Evolutionary conservation across 2,329 filamentous ascomycete species (phyloP).

Genomic region (Colletotrichum godetiae): DNA sequence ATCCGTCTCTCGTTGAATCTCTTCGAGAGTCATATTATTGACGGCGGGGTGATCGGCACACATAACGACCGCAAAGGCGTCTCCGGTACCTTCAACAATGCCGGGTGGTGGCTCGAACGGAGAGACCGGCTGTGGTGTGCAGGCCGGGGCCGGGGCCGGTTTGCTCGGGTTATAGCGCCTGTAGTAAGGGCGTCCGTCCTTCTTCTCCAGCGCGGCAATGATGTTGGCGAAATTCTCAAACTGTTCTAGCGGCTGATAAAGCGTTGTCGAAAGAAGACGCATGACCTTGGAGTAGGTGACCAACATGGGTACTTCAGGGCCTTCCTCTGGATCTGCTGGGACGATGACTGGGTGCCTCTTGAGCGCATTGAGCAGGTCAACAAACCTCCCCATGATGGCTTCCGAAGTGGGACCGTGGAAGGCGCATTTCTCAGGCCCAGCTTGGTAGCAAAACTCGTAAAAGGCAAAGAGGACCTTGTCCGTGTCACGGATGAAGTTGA

Average conservation of each 20-base stretch:
- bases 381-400: conserved; percentile 52
- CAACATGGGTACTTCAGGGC: conserved; percentile 57
- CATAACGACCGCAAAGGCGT: conserved; percentile 58
- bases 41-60: conserved; percentile 54
- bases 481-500: conserved; percentile 63
- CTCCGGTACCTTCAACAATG: conserved; percentile 47
- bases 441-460: conserved; percentile 63
- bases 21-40: conserved; percentile 44
- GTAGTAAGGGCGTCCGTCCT: conserved; percentile 58
- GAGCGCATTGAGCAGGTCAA: conserved; percentile 52
- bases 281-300: conserved; percentile 62
- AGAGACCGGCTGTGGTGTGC: conserved; percentile 44
- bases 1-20: conserved; percentile 48
- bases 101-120: conserved; percentile 45
- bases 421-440: conserved; percentile 59
- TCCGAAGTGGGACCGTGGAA: conserved; percentile 52
- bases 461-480: conserved; percentile 66
- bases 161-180: conserved; percentile 37
- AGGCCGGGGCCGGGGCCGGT: conserved; percentile 40
- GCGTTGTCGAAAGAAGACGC: conserved; percentile 51
- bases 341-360: conserved; percentile 57
- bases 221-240: conserved; percentile 56
- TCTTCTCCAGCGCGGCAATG: conserved; percentile 54
- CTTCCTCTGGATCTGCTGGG: conserved; percentile 41
- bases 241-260: conserved; percentile 57